A percentile compares a stretch with the other conserved stretches of the same genome.
Conservation (phyloP, 2,329 filamentous ascomycete species). For the Aspergillus piperis region DNA sequence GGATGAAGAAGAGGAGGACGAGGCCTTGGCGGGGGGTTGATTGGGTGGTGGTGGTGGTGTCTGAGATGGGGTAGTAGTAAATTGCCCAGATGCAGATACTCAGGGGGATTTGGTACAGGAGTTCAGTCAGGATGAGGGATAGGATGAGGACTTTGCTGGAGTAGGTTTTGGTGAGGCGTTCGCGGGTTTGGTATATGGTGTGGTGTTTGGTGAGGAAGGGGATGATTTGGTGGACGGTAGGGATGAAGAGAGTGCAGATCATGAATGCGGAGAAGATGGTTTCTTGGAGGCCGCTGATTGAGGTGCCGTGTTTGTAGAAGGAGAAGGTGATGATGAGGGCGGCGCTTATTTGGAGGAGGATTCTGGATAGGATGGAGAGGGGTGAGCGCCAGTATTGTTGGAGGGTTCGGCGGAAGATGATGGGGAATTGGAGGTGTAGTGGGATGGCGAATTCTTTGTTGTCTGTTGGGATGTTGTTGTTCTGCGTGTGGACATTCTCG, state of each 20-base stretch:
- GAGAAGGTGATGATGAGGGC: conserved; percentile 80
- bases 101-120: conserved; percentile 79
- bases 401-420: conserved; percentile 73
- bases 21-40: conserved; percentile 69
- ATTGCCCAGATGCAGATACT: conserved; percentile 72
- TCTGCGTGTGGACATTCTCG: conserved; percentile 55
- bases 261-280: conserved; percentile 86
- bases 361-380: conserved; percentile 80
- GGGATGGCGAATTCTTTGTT: conserved; percentile 77
- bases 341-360: conserved; percentile 60
- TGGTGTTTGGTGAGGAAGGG: conserved; percentile 82
- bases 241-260: conserved; percentile 69
- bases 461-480: conserved; percentile 41
- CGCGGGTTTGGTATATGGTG: conserved; percentile 78
- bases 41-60: conserved; percentile 48
- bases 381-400: conserved; percentile 89
- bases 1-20: conserved; percentile 73
- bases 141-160: conserved; percentile 84
- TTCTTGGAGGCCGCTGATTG: conserved; percentile 76
- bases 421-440: conserved; percentile 64
- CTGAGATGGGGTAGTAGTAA: conserved; percentile 80
- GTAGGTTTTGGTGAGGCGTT: conserved; percentile 81
- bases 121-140: conserved; percentile 77
- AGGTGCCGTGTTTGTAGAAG: conserved; percentile 71
- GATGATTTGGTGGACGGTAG: conserved; percentile 56